Percentiles rank a stretch among this genome's conserved stretches.
Evolutionary conservation across 164 flowering plant species (phyloP).

Genomic region (Vitis amurensis): DNA sequence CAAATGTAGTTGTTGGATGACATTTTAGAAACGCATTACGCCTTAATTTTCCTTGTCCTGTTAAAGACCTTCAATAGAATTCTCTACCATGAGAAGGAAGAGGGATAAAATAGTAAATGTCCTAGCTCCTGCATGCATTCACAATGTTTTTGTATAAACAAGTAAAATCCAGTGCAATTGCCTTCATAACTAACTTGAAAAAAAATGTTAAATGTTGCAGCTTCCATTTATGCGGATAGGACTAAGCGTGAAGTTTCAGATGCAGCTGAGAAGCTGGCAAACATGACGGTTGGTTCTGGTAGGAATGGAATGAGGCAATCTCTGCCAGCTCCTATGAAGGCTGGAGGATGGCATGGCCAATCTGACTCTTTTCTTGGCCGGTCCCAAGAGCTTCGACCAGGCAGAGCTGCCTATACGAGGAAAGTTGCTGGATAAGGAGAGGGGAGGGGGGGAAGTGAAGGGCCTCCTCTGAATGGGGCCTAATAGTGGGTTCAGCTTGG

Average conservation of each 20-base stretch:
- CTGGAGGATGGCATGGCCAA: conserved; percentile 65
- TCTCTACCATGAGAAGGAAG: no score
- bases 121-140: no score
- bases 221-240: conserved; percentile 30
- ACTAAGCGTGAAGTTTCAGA: conserved; percentile 40
- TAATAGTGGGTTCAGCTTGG: no score
- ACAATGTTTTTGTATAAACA: neutral
- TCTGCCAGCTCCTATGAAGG: conserved; percentile 58
- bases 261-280: conserved; percentile 59
- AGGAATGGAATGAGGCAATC: conserved; percentile 31
- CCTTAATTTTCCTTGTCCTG: no score
- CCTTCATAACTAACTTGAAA: neutral
- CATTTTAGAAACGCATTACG: no score
- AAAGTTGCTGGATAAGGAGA: conserved; percentile 60
- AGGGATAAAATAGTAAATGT: no score
- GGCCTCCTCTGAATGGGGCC: no score
- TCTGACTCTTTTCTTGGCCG: conserved; percentile 41
- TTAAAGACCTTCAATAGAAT: no score
- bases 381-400: conserved; percentile 48
- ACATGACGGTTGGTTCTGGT: conserved; percentile 44
- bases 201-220: conserved; percentile 22
- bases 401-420: conserved; percentile 36
- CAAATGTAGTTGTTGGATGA: neutral
- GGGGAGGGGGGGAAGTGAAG: neutral
- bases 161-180: neutral